Percentiles rank a stretch among this genome's conserved stretches.
Evolutionary conservation across 1,284 basidiomycete genomes (phyloP).

Genomic region (Calocybe gambosa): DNA sequence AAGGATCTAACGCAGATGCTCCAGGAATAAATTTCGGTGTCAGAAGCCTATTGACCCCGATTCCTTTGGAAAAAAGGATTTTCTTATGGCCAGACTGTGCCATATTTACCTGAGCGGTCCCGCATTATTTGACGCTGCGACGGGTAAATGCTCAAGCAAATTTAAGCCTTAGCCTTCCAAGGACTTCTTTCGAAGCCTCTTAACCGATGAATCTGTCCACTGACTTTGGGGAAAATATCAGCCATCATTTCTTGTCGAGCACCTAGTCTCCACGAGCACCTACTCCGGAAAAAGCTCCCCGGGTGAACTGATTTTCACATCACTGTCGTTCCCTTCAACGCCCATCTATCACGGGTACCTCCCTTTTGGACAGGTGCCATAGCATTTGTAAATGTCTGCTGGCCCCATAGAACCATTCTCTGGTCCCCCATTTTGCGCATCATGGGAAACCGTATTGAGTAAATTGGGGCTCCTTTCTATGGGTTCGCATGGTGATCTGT

Average conservation of each 20-base stretch:
- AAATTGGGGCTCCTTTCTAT: not conserved
- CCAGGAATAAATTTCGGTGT: not conserved
- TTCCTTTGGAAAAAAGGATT: not conserved
- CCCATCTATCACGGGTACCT: constrained; percentile 3
- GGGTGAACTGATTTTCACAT: not conserved
- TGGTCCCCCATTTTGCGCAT: not conserved
- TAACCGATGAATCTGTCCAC: constrained; percentile 1
- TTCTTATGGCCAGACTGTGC: not conserved
- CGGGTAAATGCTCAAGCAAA: not conserved
- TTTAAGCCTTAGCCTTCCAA: not conserved
- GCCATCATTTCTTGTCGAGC: constrained; percentile 6
- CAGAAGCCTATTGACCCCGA: not conserved
- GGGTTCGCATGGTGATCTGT: not conserved
- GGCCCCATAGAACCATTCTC: not conserved
- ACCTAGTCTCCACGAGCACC: constrained; percentile 12
- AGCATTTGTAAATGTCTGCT: not conserved
- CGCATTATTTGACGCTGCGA: not conserved
- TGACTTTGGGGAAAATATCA: not conserved
- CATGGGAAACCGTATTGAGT: not conserved
- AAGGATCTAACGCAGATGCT: not conserved
- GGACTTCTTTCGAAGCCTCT: constrained; percentile 26
- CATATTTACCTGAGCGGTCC: too few relatives aligned
- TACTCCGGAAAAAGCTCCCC: constrained; percentile 3
- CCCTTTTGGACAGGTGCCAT: constrained; percentile 1
- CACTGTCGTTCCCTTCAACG: not conserved